Percentiles rank a stretch among this genome's conserved stretches.
These are phyloP conservation scores for Pseudogymnoascus pannorum DNA, from an alignment of 2,329 filamentous ascomycete genomes.

Conservation along the genomic window DNA sequence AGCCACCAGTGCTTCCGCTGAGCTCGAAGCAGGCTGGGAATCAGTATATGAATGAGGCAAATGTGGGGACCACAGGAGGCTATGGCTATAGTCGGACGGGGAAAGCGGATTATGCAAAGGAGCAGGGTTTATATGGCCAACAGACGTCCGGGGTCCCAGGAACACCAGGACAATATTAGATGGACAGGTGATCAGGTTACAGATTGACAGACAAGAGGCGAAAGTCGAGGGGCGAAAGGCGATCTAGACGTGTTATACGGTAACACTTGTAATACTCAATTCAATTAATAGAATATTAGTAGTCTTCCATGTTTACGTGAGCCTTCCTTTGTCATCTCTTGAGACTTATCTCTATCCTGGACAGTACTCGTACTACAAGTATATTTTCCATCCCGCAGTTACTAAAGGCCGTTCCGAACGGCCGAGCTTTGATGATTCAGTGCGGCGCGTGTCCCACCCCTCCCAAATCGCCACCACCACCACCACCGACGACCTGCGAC, in stretches of 20 bases:
- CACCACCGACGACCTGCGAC: neutral
- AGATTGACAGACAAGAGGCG: neutral
- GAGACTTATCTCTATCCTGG: too few relatives aligned
- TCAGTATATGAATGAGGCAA: neutral
- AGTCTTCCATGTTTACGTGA: neutral
- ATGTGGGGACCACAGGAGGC: neutral
- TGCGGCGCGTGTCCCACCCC: neutral
- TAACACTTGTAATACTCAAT: neutral
- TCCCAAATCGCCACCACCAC: constrained; percentile 1
- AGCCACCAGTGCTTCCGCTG: neutral
- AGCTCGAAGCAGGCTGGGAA: neutral
- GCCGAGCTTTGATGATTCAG: neutral
- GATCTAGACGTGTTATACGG: neutral
- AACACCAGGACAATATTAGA: constrained; percentile 7
- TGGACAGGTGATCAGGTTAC: neutral
- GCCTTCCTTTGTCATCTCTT: neutral
- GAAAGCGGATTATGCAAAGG: constrained; percentile 2
- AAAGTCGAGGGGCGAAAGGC: neutral
- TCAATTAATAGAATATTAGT: neutral
- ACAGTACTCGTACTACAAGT: neutral
- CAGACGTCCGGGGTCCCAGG: neutral
- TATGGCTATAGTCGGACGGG: constrained; percentile 4
- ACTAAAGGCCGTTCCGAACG: neutral
- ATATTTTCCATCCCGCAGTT: neutral
- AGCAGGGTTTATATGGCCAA: constrained; percentile 3